Evolutionary conservation across 1,139 yeast genomes (phyloP).

Genomic region (Debaryomyces fabryi): DNA sequence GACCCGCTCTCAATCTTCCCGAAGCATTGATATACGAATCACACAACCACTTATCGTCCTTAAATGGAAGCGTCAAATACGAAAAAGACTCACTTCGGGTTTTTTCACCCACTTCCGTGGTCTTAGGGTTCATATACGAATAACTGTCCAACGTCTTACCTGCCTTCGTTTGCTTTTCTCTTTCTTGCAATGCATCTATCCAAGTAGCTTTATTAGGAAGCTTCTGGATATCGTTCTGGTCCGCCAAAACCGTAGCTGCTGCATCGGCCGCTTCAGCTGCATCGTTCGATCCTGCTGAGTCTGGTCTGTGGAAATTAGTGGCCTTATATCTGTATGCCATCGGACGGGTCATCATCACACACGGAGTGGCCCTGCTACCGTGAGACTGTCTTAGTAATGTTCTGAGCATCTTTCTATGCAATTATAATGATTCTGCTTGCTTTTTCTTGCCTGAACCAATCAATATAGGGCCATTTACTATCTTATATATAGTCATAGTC

Average conservation of each 20-base stretch:
- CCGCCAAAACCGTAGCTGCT: constrained; percentile 63
- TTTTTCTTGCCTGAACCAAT: background rate
- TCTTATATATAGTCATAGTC: background rate
- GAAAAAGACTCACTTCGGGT: constrained; percentile 78
- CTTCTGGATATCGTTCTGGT: constrained; percentile 39
- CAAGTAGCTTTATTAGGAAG: constrained; percentile 70
- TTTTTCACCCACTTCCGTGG: constrained; percentile 70
- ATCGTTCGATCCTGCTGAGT: constrained; percentile 39
- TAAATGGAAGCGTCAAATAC: constrained; percentile 75
- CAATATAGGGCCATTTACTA: background rate
- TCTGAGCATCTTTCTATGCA: background rate
- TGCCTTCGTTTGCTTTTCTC: constrained; percentile 67
- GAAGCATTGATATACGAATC: constrained; percentile 88
- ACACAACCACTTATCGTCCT: constrained; percentile 78
- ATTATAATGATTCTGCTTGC: background rate
- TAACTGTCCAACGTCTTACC: constrained; percentile 73
- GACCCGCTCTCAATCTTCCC: constrained; percentile 89
- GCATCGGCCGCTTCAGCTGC: constrained; percentile 71
- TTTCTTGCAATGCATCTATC: constrained; percentile 79
- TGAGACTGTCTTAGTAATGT: background rate
- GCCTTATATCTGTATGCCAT: constrained; percentile 11
- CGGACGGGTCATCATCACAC: background rate
- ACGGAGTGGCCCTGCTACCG: background rate
- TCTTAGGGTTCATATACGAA: constrained; percentile 71
- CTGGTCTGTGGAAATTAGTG: constrained; percentile 40